A percentile compares a stretch with the other conserved stretches of the same genome.
These are phyloP conservation scores for Fagopyrum homotropicum DNA, from an alignment of 148 eudicot genomes.

Conservation along the genomic window DNA sequence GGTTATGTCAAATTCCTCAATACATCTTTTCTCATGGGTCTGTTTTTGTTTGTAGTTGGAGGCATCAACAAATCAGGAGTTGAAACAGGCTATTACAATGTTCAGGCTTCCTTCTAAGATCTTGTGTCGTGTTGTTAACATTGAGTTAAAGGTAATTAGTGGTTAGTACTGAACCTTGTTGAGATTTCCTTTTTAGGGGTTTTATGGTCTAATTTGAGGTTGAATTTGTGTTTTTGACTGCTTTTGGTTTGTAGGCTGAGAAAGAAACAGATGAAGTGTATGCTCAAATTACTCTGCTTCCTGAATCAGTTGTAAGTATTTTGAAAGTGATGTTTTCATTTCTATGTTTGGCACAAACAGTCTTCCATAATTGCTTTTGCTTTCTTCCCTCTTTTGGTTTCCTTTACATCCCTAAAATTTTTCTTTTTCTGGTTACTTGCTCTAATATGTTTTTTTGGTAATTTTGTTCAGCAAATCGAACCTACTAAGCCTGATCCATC, in stretches of 20 bases:
- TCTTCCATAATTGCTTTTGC: neutral
- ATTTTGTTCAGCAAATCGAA: conserved; percentile 49
- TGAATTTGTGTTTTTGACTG: conserved; percentile 1
- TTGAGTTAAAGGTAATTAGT: conserved; percentile 45
- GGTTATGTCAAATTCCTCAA: neutral
- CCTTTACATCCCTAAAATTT: neutral
- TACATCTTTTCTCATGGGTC: neutral
- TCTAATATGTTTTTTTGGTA: neutral
- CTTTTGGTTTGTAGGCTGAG: conserved; percentile 62
- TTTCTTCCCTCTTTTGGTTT: neutral
- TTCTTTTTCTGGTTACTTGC: neutral
- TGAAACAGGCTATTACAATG: conserved; percentile 47
- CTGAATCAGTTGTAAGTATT: conserved; percentile 61
- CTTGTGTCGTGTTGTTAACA: conserved; percentile 69
- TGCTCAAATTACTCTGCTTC: conserved; percentile 81
- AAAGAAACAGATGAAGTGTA: conserved; percentile 93
- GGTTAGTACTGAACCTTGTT: neutral
- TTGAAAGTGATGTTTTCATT: conserved; percentile 3
- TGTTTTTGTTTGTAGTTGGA: conserved; percentile 44
- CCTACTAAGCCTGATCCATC: conserved; percentile 50
- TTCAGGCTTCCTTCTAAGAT: conserved; percentile 69
- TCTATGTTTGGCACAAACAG: neutral
- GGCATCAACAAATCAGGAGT: conserved; percentile 84
- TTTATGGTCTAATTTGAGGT: neutral
- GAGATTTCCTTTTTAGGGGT: neutral